Percentiles rank a stretch among this genome's conserved stretches.
Conservation (phyloP, 768 basidiomycete species). For the Amyloporia xantha region DNA sequence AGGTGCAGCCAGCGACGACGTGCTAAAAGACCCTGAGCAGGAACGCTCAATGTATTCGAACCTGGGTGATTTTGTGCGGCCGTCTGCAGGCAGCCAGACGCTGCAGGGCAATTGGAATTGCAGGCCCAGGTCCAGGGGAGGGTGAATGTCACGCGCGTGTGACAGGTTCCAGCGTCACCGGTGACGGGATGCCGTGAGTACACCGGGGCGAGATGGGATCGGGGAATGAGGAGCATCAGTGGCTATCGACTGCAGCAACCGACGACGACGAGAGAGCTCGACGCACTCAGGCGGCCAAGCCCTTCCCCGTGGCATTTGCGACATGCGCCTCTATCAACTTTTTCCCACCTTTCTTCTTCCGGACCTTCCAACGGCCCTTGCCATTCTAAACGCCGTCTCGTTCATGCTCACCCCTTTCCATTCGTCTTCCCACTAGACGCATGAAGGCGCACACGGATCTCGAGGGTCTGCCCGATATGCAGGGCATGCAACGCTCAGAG, state of each 20-base stretch:
- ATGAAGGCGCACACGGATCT: slow-evolving; percentile 8
- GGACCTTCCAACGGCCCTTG: background rate
- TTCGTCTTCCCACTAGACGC: background rate
- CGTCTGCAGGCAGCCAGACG: no score
- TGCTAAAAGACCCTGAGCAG: no score
- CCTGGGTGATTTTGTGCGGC: no score
- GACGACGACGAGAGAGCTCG: background rate
- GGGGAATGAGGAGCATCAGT: background rate
- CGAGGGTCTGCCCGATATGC: background rate
- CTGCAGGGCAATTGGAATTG: no score
- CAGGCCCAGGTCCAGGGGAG: no score
- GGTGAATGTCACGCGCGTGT: no score
- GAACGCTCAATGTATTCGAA: no score
- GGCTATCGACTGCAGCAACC: background rate
- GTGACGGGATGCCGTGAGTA: background rate
- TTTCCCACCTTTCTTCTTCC: no score
- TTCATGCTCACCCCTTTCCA: background rate
- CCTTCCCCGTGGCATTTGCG: background rate
- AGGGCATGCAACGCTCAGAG: slow-evolving; percentile 10
- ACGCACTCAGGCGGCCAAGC: background rate
- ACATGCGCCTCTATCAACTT: no score
- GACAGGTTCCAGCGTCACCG: no score
- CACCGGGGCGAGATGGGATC: background rate
- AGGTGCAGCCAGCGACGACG: no score
- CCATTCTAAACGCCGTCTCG: background rate